Base-by-base conservation (phyloP, 2,329 filamentous ascomycete species). In the Penicillium sp. region DNA sequence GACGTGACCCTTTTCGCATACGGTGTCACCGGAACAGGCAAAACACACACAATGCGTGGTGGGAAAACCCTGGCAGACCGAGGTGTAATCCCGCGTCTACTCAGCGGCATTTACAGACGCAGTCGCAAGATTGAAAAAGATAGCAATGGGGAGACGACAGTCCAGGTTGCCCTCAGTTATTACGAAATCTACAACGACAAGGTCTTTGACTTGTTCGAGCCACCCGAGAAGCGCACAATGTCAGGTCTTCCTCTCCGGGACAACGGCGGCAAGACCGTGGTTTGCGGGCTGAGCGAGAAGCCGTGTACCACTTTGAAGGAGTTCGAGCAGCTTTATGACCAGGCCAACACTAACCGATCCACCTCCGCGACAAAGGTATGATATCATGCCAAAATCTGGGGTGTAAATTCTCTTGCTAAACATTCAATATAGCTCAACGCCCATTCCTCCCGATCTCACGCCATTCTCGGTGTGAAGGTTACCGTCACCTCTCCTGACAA, bases 161-260 rank as follows among this genome's bases (percentile, higher is more conserved):
- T 94, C 21, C 74, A 81, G 8, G 87, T 95, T 15, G 77, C 81
- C 12, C 77, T 96, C 62, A 90, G 87, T 26, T 96, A 96, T 72
- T 95, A 95, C 72, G 90, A 96, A 68, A 95, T 96, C 58, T 96
- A 96, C 72, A 95, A 94, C 68, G 90, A 96, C 73, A 91, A 91
- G 66, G 89, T 95, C 19, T 95, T 84, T 63, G 90, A 96, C 66
- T 75, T 96, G 29, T 88, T 96, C 58, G 87, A 95, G 66, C 77
- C 88, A 0, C 85, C 84, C 0, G 90, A 96, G 67, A 94, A 89
- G 73, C 85, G 93, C 44, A 89, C 86, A 0, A 75, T 87, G 2
- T 79, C 86, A 0, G 90, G 90, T 0, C 73, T 95, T 24, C 87
- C 87, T 2, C 79, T 95, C 22, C 80, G 89, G 24, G 89, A 95